Evolutionary conservation across 208 protist genomes (phyloP).

Genomic region (Leishmania lainsoni): DNA sequence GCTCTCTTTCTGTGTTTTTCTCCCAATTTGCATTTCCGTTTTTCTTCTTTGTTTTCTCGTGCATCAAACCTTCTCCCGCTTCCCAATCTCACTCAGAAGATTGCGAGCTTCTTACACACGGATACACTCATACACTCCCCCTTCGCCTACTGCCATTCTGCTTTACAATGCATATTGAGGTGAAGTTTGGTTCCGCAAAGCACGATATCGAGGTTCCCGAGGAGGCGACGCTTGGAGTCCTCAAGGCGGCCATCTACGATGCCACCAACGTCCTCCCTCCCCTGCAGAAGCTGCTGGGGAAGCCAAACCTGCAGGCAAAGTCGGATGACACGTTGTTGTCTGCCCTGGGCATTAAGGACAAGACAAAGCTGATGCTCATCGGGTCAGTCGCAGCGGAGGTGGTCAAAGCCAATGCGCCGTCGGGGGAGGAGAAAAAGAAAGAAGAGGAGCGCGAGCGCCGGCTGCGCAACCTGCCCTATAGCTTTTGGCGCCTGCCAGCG

Average conservation of each 20-base stretch:
- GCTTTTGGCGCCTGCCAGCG: slow-evolving; percentile 56
- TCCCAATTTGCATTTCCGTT: too few relatives aligned
- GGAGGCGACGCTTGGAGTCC: slow-evolving; percentile 38
- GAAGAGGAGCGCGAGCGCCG: slow-evolving; percentile 39
- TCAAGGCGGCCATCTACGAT: slow-evolving; percentile 38
- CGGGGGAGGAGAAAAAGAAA: slow-evolving; percentile 29
- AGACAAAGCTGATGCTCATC: slow-evolving; percentile 67
- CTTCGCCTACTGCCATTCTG: not conserved
- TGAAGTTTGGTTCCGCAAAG: slow-evolving; percentile 53
- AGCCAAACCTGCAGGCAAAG: slow-evolving; percentile 46
- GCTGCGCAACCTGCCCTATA: slow-evolving; percentile 37
- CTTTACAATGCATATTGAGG: slow-evolving; percentile 42
- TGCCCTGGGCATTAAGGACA: slow-evolving; percentile 42
- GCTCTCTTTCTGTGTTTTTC: not conserved
- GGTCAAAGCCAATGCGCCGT: slow-evolving; percentile 35
- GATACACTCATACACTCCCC: not conserved
- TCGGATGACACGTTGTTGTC: slow-evolving; percentile 38
- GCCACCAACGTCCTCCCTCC: slow-evolving; percentile 45
- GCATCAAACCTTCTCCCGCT: not conserved
- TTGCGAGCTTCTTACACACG: not conserved
- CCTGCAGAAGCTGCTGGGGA: slow-evolving; percentile 65
- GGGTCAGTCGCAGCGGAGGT: slow-evolving; percentile 47
- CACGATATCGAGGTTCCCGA: slow-evolving; percentile 49
- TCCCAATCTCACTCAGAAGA: not conserved
- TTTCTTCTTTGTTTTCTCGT: too few relatives aligned